phyloP scores from a whole-genome alignment of 2,329 filamentous ascomycete species.

The Fusarium globosum region DNA sequence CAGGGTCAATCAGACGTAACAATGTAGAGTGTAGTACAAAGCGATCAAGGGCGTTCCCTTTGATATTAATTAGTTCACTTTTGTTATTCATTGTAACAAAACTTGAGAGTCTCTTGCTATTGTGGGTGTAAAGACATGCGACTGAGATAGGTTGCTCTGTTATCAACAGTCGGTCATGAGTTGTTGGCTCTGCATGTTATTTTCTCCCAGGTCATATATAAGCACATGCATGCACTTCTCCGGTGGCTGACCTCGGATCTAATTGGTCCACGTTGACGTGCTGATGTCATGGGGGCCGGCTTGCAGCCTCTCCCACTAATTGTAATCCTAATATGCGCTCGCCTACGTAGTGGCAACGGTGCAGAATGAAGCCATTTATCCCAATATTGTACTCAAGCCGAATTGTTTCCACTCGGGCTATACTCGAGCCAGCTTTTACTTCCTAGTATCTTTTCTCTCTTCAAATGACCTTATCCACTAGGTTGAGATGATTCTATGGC shows the following conservation, averaged over 20 bases:
- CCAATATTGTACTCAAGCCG: no score
- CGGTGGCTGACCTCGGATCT: background rate
- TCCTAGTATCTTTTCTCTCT: no score
- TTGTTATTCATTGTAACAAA: background rate
- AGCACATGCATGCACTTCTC: background rate
- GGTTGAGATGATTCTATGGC: no score
- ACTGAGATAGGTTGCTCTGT: background rate
- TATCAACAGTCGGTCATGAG: background rate
- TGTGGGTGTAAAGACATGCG: background rate
- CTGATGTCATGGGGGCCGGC: background rate
- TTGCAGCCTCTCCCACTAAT: background rate
- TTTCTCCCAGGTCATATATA: background rate
- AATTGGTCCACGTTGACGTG: background rate
- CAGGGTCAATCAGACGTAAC: slow-evolving; percentile 13
- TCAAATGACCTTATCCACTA: no score
- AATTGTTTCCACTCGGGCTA: no score
- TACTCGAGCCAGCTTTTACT: no score
- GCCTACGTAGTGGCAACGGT: no score
- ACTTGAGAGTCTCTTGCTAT: no score
- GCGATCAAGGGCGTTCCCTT: background rate
- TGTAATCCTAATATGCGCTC: background rate
- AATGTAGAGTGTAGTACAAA: slow-evolving; percentile 6
- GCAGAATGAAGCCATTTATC: no score
- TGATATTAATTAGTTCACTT: background rate
- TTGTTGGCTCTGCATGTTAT: background rate